Evolutionary conservation across 129 eudicot species (phyloP).

Genomic region (Centaurea solstitialis): DNA sequence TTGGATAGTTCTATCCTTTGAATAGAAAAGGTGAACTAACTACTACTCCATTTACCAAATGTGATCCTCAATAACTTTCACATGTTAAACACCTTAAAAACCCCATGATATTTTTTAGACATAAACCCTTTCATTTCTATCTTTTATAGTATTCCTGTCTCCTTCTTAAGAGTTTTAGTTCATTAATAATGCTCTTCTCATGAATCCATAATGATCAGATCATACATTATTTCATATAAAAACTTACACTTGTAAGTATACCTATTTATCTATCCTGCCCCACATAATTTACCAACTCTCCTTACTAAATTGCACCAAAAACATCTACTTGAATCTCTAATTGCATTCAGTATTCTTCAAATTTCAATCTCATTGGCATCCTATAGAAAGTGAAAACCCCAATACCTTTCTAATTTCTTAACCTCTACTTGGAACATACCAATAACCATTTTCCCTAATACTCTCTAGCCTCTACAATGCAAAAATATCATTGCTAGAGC

Average conservation of each 20-base stretch:
- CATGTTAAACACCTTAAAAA: neutral
- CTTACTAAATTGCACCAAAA: neutral
- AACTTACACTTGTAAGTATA: neutral
- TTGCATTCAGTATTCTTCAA: neutral
- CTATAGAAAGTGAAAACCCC: neutral
- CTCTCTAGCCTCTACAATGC: neutral
- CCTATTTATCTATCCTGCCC: neutral
- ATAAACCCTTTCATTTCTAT: neutral
- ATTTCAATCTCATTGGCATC: neutral
- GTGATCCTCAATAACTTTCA: neutral
- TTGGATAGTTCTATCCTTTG: neutral
- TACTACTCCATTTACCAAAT: neutral
- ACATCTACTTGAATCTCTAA: no score
- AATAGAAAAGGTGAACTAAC: neutral
- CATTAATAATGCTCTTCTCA: neutral
- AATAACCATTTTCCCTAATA: neutral
- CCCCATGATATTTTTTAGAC: neutral
- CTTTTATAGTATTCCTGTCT: neutral
- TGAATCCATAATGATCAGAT: neutral
- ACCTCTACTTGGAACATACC: neutral
- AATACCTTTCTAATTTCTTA: neutral
- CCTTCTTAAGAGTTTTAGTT: neutral
- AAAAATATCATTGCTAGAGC: no score
- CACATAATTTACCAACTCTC: neutral
- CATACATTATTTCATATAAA: neutral